Percentiles rank a stretch among this genome's conserved stretches.
Evolutionary conservation across 352 stramenopile genomes (phyloP).

Genomic region (Pythium insidiosum): DNA sequence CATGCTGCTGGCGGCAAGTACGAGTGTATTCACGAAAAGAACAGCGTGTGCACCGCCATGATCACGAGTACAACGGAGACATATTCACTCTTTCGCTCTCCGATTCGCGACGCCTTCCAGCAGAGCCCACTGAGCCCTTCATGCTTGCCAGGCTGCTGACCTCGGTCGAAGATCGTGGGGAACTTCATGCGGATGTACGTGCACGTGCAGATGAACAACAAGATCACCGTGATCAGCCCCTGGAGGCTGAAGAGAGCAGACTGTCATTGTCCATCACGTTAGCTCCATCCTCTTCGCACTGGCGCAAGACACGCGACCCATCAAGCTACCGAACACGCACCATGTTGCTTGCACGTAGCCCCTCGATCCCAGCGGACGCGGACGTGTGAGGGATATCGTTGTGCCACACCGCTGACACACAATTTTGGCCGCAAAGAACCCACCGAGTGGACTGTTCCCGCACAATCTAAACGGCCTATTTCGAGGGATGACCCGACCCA

Average conservation of each 20-base stretch:
- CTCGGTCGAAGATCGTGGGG: constrained; percentile 92
- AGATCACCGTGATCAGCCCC: constrained; percentile 92
- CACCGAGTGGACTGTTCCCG: constrained; percentile 5
- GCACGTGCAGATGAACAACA: constrained; percentile 97
- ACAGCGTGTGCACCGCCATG: constrained; percentile 91
- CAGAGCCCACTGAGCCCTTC: constrained; percentile 84
- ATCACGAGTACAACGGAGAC: constrained; percentile 72
- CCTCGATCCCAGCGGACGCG: background rate
- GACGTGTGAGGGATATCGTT: background rate
- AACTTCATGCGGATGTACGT: constrained; percentile 95
- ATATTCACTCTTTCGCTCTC: constrained; percentile 88
- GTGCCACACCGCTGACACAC: constrained; percentile 15
- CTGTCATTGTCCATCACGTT: too few relatives aligned
- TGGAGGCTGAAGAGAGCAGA: constrained; percentile 97
- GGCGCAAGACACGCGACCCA: too few relatives aligned
- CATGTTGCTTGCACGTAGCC: constrained; percentile 5
- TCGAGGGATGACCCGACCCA: constrained; percentile 12
- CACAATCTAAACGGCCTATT: constrained; percentile 9
- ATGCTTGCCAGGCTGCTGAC: constrained; percentile 74
- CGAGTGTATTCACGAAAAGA: constrained; percentile 47
- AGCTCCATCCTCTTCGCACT: too few relatives aligned
- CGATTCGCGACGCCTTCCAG: constrained; percentile 90
- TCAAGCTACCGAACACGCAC: too few relatives aligned
- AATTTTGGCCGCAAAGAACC: constrained; percentile 14
- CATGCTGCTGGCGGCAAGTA: too few relatives aligned